Base-by-base conservation (phyloP, 2,329 filamentous ascomycete genomes). In the Rutstroemia sp. region DNA sequence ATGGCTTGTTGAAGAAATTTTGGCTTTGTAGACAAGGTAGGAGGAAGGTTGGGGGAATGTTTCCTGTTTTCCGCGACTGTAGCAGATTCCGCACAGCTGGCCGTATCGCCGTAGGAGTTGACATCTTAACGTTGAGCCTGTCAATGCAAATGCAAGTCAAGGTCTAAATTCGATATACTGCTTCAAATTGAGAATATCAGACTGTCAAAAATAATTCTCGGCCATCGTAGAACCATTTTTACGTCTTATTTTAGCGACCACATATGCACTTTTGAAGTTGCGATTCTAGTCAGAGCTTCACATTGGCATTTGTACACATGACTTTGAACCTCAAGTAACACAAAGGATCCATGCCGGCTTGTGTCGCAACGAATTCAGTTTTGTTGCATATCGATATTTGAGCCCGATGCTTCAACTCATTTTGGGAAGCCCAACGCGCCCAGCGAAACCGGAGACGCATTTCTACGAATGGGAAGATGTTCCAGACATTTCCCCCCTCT, bases 11-110 rank as follows among this genome's bases (percentile, higher is more conserved):
- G 47, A 37, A 51, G 47, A 46, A 51, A 19, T 41, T 41, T 17
- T 62, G 51, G 49, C 56, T 41, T 14, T 62, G 51, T 42, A 67
- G 55, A 39, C 65, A 65, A 1, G 69, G 68, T 9, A 69, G 60
- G 51, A 71, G 68, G 61, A 70, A 71, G 6, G 58, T 58, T 16
- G 67, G 65, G 4, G 64, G 64, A 21, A 57, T 58, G 30, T 64
- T 58, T 23, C 54, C 45, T n/a, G 49, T 27, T 42, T 58, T 57
- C 50, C 48, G 61, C 21, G 61, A 27, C 42, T 58, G 56, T 27
- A 65, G 34, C 16, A 67, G 56, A 38, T 49, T 45, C 46, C 60
- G 59, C 21, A 61, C 54, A n/a, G 57, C 57, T 39, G 65, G 65
- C 45, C 65, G 63, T 48, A 68, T 49, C 16, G 57, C 49, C 50